Conservation (phyloP, 345 rosid genomes). For the Salix koriyanagi region DNA sequence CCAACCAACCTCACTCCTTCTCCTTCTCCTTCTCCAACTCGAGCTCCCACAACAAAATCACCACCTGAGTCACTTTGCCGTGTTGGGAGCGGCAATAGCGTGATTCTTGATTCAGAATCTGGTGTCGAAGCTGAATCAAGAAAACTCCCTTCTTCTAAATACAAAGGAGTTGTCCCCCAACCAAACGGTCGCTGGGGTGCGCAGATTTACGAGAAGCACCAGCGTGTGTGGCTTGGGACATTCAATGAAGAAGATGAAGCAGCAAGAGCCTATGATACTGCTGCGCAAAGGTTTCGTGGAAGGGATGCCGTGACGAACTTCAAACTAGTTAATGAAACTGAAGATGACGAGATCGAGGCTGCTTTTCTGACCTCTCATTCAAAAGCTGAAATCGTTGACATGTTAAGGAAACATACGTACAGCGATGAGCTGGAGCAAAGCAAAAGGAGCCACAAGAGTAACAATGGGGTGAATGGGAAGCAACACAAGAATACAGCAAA, state of each 20-base stretch:
- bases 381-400: constrained; percentile 80
- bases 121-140: constrained; percentile 72
- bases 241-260: constrained; percentile 79
- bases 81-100: constrained; percentile 54
- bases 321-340: constrained; percentile 26
- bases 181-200: constrained; percentile 98
- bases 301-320: constrained; percentile 78
- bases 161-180: constrained; percentile 95
- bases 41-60: constrained; percentile 18
- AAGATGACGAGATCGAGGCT: constrained; percentile 39
- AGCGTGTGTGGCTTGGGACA: constrained; percentile 91
- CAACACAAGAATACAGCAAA: background rate
- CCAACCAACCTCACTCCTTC: constrained; percentile 19
- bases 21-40: constrained; percentile 3
- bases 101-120: constrained; percentile 51
- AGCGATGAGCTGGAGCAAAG: constrained; percentile 66
- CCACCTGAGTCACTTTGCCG: constrained; percentile 43
- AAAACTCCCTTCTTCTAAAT: constrained; percentile 78
- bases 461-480: background rate
- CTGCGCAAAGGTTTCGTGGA: constrained; percentile 79
- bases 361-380: constrained; percentile 66
- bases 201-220: constrained; percentile 95
- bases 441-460: constrained; percentile 32
- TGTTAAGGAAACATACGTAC: constrained; percentile 87
- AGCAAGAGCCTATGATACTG: constrained; percentile 78